These are phyloP conservation scores for Massariosphaeria phaeospora DNA, from an alignment of 495 filamentous ascomycete genomes.

Conservation along the genomic window DNA sequence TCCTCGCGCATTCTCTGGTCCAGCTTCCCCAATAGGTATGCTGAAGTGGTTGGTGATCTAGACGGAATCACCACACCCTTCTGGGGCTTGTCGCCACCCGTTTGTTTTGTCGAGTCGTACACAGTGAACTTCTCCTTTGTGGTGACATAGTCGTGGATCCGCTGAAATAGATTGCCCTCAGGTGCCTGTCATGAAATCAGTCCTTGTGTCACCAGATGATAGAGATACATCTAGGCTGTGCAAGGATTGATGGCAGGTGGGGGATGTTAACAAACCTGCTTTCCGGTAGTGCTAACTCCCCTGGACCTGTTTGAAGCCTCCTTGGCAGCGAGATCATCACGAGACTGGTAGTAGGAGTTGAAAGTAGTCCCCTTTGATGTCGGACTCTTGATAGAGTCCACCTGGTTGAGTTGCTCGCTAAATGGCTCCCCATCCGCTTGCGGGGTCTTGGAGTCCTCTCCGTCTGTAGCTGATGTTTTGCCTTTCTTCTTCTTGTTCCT, in stretches of 20 bases:
- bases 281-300: background rate
- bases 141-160: background rate
- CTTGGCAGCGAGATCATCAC: background rate
- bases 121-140: too few species aligned
- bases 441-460: background rate
- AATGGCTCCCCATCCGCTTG: background rate
- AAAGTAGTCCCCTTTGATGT: background rate
- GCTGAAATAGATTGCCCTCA: background rate
- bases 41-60: too few species aligned
- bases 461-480: background rate
- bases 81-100: too few species aligned
- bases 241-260: background rate
- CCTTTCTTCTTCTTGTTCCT: constrained; percentile 15
- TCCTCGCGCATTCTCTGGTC: too few species aligned
- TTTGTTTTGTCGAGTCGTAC: too few species aligned
- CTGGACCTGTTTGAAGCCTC: background rate
- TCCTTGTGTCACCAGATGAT: too few species aligned
- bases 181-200: too few species aligned
- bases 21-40: too few species aligned
- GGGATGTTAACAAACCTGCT: background rate
- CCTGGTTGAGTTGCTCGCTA: background rate
- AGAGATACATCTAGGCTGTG: background rate
- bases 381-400: background rate
- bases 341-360: background rate
- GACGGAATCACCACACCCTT: too few species aligned